A percentile compares a stretch with the other conserved stretches of the same genome.
Evolutionary conservation across 495 filamentous ascomycete species (phyloP).

Genomic region (Penicillium psychrofluorescens): DNA sequence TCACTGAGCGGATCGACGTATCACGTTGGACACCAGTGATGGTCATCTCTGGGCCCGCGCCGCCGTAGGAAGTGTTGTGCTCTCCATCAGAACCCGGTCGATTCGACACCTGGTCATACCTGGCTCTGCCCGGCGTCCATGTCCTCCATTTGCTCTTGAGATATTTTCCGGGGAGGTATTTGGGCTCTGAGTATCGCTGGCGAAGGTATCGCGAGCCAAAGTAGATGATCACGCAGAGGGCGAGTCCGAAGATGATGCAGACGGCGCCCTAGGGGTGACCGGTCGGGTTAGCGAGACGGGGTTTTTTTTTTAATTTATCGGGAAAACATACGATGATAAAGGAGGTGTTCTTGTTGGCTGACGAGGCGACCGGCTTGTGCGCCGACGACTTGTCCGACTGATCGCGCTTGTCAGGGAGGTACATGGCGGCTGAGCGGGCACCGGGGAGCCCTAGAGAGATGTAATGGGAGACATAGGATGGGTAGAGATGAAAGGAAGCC

Average conservation of each 20-base stretch:
- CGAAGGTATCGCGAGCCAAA: slow-evolving; percentile 43
- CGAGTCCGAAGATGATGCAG: slow-evolving; percentile 28
- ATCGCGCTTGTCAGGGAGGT: slow-evolving; percentile 19
- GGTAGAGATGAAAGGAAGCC: slow-evolving; percentile 2
- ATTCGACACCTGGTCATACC: slow-evolving; percentile 32
- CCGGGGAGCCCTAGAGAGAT: slow-evolving; percentile 12
- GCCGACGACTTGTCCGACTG: not conserved
- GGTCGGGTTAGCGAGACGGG: slow-evolving; percentile 1
- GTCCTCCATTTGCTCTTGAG: slow-evolving; percentile 54
- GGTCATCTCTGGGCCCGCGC: slow-evolving; percentile 25
- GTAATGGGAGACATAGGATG: slow-evolving; percentile 9
- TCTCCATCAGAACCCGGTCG: slow-evolving; percentile 14
- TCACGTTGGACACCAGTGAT: slow-evolving; percentile 62
- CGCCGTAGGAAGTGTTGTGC: slow-evolving; percentile 17
- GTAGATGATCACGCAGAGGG: slow-evolving; percentile 34
- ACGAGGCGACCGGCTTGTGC: too few relatives aligned
- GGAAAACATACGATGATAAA: slow-evolving; percentile 19
- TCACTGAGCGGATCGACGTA: slow-evolving; percentile 81
- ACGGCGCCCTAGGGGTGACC: slow-evolving; percentile 19
- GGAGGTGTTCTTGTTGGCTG: slow-evolving; percentile 13
- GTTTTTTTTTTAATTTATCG: not conserved
- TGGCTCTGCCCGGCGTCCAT: slow-evolving; percentile 43
- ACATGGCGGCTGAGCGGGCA: slow-evolving; percentile 14
- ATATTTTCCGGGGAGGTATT: slow-evolving; percentile 49
- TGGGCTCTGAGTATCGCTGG: slow-evolving; percentile 42